phyloP scores from a whole-genome alignment of 2,329 filamentous ascomycete species.

The Aspergillus novoparasiticus region DNA sequence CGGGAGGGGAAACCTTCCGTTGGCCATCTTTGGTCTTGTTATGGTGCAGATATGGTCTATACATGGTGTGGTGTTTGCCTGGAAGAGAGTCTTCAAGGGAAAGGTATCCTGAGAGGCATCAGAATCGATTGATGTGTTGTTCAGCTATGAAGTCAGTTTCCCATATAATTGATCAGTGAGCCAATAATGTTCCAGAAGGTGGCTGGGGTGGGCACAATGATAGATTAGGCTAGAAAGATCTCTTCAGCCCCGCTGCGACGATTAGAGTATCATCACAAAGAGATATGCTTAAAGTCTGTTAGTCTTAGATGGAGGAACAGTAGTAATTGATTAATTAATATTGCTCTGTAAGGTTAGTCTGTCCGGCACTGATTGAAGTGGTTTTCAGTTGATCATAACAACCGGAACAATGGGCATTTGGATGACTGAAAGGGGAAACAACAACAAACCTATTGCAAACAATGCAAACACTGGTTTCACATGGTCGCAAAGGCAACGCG shows the following conservation, averaged over 20 bases:
- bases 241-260: conserved; percentile 5
- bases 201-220: conserved; percentile 15
- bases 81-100: conserved; percentile 3
- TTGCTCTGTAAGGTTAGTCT: not conserved
- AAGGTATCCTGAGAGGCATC: conserved; percentile 3
- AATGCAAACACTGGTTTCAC: conserved; percentile 11
- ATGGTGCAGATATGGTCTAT: conserved; percentile 33
- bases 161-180: conserved; percentile 14
- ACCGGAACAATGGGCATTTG: not conserved
- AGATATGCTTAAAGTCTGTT: conserved; percentile 16
- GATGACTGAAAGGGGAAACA: conserved; percentile 7
- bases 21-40: conserved; percentile 37
- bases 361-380: not conserved
- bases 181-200: conserved; percentile 19
- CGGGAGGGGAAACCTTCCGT: conserved; percentile 50
- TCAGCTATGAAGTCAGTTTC: conserved; percentile 21
- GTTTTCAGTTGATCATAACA: not conserved
- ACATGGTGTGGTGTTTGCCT: conserved; percentile 35
- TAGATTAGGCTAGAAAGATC: conserved; percentile 21
- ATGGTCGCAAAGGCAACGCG: conserved; percentile 14
- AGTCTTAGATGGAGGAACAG: not conserved
- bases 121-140: conserved; percentile 17
- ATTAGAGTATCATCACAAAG: conserved; percentile 4
- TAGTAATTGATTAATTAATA: not conserved
- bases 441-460: conserved; percentile 16